Evolutionary conservation across 768 basidiomycete genomes (phyloP).

Genomic region (Tylopilus cervinicoccineus): DNA sequence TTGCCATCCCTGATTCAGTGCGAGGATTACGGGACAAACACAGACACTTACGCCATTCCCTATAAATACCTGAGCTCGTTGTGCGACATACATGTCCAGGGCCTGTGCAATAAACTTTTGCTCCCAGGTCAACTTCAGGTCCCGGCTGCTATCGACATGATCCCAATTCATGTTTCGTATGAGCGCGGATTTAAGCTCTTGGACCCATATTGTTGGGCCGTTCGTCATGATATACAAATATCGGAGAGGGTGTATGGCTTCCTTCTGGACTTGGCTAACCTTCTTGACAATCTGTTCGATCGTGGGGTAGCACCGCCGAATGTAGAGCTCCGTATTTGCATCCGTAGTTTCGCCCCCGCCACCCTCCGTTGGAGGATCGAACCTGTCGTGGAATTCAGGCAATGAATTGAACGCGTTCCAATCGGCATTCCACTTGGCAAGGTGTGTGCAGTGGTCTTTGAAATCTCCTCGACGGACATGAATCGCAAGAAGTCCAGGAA

Average conservation of each 20-base stretch:
- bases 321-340: constrained; percentile 25
- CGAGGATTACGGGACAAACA: neutral
- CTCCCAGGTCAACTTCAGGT: constrained; percentile 40
- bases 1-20: constrained; percentile 14
- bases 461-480: constrained; percentile 54
- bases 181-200: constrained; percentile 36
- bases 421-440: constrained; percentile 32
- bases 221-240: constrained; percentile 49
- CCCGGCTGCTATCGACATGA: constrained; percentile 38
- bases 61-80: constrained; percentile 45
- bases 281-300: constrained; percentile 41
- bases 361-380: constrained; percentile 28
- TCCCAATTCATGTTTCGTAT: constrained; percentile 34
- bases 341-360: constrained; percentile 13
- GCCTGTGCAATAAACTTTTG: constrained; percentile 42
- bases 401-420: constrained; percentile 47
- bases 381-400: constrained; percentile 38
- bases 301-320: constrained; percentile 40
- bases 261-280: constrained; percentile 32
- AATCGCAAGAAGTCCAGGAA: constrained; percentile 44
- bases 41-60: constrained; percentile 46
- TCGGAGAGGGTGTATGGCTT: constrained; percentile 24
- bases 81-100: constrained; percentile 49
- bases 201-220: constrained; percentile 39
- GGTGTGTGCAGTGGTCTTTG: constrained; percentile 39